phyloP scores from a whole-genome alignment of 2,329 filamentous ascomycete species.

The Plenodomus biglobosus region DNA sequence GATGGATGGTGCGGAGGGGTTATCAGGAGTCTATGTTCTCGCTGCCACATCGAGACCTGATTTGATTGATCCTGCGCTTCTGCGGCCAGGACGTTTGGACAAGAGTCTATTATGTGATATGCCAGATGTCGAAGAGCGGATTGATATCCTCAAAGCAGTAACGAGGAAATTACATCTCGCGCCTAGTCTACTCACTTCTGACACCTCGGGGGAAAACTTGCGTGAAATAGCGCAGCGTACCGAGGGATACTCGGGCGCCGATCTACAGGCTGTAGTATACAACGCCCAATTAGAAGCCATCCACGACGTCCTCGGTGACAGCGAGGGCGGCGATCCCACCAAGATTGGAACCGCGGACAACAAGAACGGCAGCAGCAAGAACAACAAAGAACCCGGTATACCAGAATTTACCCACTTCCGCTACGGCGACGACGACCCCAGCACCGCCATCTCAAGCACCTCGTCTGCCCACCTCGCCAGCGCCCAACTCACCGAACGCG shows the following conservation, averaged over 20 bases:
- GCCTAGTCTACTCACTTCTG: conserved; percentile 59
- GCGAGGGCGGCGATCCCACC: conserved; percentile 40
- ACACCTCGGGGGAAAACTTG: conserved; percentile 48
- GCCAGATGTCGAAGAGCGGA: conserved; percentile 73
- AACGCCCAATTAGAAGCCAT: conserved; percentile 97
- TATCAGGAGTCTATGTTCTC: conserved; percentile 93
- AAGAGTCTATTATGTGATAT: conserved; percentile 93
- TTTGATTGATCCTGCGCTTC: conserved; percentile 88
- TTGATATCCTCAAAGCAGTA: conserved; percentile 87
- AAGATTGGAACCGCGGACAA: conserved; percentile 36
- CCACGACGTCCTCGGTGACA: conserved; percentile 79
- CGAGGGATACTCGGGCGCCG: conserved; percentile 89
- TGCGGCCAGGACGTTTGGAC: conserved; percentile 88
- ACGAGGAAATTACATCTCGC: conserved; percentile 76
- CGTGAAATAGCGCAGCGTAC: conserved; percentile 76
- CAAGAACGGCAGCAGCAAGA: conserved; percentile 15
- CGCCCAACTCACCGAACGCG: conserved; percentile 70
- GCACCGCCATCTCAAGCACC: conserved; percentile 14
- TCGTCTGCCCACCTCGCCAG: conserved; percentile 33
- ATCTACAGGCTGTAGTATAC: conserved; percentile 91
- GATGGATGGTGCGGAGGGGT: conserved; percentile 96
- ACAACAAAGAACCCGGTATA: conserved; percentile 28
- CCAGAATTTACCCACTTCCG: conserved; percentile 67
- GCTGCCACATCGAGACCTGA: conserved; percentile 93
- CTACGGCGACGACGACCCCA: conserved; percentile 60